Conservation (phyloP, 176 grass and related monocot genomes). For the Musa beccarii region DNA sequence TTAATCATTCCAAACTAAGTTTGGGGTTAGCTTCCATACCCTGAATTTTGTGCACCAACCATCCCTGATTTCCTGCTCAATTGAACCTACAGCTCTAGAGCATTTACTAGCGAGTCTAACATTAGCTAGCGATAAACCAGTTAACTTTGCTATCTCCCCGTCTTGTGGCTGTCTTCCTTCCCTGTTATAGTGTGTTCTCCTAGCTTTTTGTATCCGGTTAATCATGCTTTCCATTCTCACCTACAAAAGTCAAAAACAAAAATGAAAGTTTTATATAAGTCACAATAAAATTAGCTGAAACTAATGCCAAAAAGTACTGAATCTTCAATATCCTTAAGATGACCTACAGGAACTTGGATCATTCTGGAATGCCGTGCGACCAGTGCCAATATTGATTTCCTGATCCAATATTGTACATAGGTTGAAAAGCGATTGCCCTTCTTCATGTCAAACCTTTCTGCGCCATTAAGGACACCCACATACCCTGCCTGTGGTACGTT, state of each 20-base stretch:
- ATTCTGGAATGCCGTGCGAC: conserved; percentile 47
- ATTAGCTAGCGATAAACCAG: conserved; percentile 47
- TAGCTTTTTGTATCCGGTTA: conserved; percentile 54
- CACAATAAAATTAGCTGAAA: background rate
- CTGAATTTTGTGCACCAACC: conserved; percentile 34
- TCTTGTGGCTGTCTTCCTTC: conserved; percentile 47
- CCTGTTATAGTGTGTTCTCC: conserved; percentile 29
- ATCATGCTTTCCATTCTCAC: conserved; percentile 74
- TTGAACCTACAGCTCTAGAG: conserved; percentile 50
- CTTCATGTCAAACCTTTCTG: conserved; percentile 62
- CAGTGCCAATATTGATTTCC: conserved; percentile 62
- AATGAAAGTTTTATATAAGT: background rate
- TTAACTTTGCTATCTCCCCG: conserved; percentile 44
- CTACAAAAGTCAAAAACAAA: conserved; percentile 22
- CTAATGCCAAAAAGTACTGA: background rate
- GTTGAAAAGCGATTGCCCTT: conserved; percentile 75
- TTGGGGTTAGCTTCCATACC: conserved; percentile 21
- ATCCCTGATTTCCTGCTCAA: conserved; percentile 35
- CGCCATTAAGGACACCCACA: conserved; percentile 71
- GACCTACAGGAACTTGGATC: conserved; percentile 59
- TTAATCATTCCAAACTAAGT: background rate
- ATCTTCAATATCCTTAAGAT: conserved; percentile 15
- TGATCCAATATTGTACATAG: conserved; percentile 85
- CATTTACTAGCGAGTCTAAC: conserved; percentile 59
- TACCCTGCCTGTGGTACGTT: conserved; percentile 52